These are phyloP conservation scores for Phytopythium montanum DNA, from an alignment of 352 stramenopile genomes.

Conservation along the genomic window DNA sequence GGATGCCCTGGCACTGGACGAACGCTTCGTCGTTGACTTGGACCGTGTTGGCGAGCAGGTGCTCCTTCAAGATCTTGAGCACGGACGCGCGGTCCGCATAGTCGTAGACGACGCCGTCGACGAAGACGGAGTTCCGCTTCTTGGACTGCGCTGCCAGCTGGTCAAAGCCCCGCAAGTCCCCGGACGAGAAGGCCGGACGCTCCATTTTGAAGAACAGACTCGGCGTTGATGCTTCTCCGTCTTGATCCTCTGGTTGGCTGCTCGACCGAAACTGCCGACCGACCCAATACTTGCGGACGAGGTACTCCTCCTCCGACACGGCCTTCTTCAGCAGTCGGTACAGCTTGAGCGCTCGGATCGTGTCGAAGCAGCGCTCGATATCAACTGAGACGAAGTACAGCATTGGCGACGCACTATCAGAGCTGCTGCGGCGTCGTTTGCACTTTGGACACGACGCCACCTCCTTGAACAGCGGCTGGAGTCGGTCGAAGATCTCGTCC, in stretches of 20 bases:
- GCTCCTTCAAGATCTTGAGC: conserved; percentile 53
- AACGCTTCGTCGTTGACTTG: conserved; percentile 46
- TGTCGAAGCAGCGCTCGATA: conserved; percentile 83
- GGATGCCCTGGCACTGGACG: conserved; percentile 64
- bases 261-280: conserved; percentile 34
- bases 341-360: conserved; percentile 60
- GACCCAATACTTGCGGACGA: conserved; percentile 75
- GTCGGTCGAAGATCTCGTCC: conserved; percentile 55
- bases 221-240: neutral
- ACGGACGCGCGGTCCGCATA: conserved; percentile 52
- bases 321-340: conserved; percentile 62
- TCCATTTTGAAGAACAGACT: conserved; percentile 59
- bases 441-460: conserved; percentile 31
- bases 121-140: conserved; percentile 48
- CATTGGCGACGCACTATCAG: conserved; percentile 5
- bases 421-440: conserved; percentile 10
- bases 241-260: neutral
- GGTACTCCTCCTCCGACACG: conserved; percentile 65
- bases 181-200: conserved; percentile 45
- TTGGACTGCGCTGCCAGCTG: conserved; percentile 33
- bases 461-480: conserved; percentile 41
- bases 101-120: conserved; percentile 79
- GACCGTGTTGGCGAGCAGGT: conserved; percentile 56
- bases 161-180: conserved; percentile 51
- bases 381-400: conserved; percentile 69